Evolutionary conservation across 345 rosid species (phyloP), one percentile per base, ranked within the genome.

Genomic region (Sonneratia alba): DNA sequence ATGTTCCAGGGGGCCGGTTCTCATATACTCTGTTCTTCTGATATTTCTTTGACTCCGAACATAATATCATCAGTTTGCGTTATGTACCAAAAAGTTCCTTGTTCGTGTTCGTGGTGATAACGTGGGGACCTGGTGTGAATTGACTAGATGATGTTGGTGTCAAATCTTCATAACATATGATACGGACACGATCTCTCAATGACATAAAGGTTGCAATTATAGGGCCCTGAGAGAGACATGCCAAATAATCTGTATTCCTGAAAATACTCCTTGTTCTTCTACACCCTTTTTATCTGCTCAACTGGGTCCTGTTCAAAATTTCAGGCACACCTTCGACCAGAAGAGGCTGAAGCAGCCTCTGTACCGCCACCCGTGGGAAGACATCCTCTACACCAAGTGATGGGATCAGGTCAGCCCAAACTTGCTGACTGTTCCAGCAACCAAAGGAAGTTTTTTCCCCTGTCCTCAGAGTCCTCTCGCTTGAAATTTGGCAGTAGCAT

Each of bases 361-460:
- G 32, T 95, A 89, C 81, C 88, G 98, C 69, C 97, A 92, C 78
- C 98, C 98, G 21, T 92, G 97, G 99, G 99, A 92, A 79, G 99
- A 95, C 78, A 97, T 92, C 70, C 89, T 95, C 80, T 95, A 92
- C 87, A 89, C 97, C 85, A 95, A 92, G 93, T 95, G 79, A 89
- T 14, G 55, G 72, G 24, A 53, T 53, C 16, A 18, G 22, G 24
- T 3, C 7, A 18, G 16, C n/a, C 22, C 59, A 16, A 47, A 47
- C 51, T 13, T 9, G 51, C 6, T 9, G 21, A 49, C 19, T 53
- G 9, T 53, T 10, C 27, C 69, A 4, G 4, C 49, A 38, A 18
- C 8, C 45, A 37, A 57, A 57, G 10, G 10, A 42, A 42, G 0
- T 8, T 19, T 4, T 53, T 53, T 53, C 9, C 22, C 51, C 22